Percentiles rank a stretch among this genome's conserved stretches.
Evolutionary conservation across 2,329 filamentous ascomycete genomes (phyloP).

Genomic region (Neoarthrinium moseri): DNA sequence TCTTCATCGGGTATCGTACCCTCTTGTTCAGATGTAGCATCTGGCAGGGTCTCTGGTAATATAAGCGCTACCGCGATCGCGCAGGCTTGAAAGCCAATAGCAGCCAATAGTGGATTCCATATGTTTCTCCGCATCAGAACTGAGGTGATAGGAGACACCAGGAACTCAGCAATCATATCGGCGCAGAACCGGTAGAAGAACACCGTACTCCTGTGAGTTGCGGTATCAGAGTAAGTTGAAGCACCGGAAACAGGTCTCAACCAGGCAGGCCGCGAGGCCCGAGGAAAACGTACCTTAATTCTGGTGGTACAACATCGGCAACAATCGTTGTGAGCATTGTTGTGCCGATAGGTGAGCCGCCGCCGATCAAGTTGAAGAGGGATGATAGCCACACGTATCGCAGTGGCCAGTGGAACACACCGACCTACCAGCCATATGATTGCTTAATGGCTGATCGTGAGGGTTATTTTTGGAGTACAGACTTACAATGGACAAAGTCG

Average conservation of each 20-base stretch:
- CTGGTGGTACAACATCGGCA: not conserved
- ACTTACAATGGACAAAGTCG: constrained; percentile 10
- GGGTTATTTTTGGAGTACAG: not conserved
- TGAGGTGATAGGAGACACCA: not conserved
- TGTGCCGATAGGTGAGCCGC: not conserved
- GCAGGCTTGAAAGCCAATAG: not conserved
- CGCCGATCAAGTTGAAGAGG: not conserved
- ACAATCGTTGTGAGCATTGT: constrained; percentile 2
- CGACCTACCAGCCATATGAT: not conserved
- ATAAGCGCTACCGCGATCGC: not conserved
- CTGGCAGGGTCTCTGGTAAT: constrained; percentile 6
- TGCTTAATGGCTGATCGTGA: not conserved
- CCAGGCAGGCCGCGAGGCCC: too few species aligned
- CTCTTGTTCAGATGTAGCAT: too few species aligned
- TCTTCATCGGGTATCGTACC: too few species aligned
- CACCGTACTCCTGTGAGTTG: not conserved
- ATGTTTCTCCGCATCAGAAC: not conserved
- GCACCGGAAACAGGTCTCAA: not conserved
- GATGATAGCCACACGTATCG: constrained; percentile 3
- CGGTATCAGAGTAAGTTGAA: not conserved
- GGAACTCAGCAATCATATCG: not conserved
- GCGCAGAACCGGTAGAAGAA: constrained; percentile 6
- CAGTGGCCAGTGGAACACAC: not conserved
- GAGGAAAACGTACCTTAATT: constrained; percentile 4
- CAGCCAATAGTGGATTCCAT: not conserved